Base-by-base conservation (phyloP, 805 yeast genomes). In the Starmerella tilneyi region DNA sequence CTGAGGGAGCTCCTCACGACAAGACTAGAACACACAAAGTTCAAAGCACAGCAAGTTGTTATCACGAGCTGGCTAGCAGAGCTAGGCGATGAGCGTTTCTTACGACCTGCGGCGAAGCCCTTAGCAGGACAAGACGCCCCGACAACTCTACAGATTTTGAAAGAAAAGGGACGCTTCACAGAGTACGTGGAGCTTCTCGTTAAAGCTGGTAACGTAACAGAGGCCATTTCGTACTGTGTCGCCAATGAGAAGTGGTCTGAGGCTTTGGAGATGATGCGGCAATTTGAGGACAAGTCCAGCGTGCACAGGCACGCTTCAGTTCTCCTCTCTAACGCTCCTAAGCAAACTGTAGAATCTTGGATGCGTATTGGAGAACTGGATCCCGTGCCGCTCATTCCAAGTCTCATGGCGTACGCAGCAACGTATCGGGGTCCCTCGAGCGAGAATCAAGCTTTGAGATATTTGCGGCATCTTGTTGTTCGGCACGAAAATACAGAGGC, bases 341-440 rank as follows among this genome's bases (percentile, higher is more conserved):
- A 66, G 23, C 72, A 70, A 11, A 84, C 95, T 0, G 76, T 84
- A 2, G 81, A 79, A 42, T 70, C 83, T 0, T 92, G 96, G 96
- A 72, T 83, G 56, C 71, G 78, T 41, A 56, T 67, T 41, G 56
- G 69, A 0, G 64, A 63, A 21, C 51, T 89, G 3, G 75, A 82
- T 47, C 79, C 81, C 39, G 71, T 73, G 12, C 75, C 71, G 48
- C 66, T 92, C 19, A 61, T 92, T 2, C 94, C 96, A 2, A 78
- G 96, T 0, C 65, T 89, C 11, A 61, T 86, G 49, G 72, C 78
- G 0, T 85, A 81, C 62, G 78, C 79, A 55, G 59, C 56, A 36
- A 20, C 57, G 58, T 20, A 54, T 56, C 23, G 65, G 8, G 64
- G 74, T 0, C 60, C 67, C 1, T 61, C 69, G 0, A 59, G 64